Evolutionary conservation across 176 grass and related monocot genomes (phyloP).

Genomic region (Avena insularis): DNA sequence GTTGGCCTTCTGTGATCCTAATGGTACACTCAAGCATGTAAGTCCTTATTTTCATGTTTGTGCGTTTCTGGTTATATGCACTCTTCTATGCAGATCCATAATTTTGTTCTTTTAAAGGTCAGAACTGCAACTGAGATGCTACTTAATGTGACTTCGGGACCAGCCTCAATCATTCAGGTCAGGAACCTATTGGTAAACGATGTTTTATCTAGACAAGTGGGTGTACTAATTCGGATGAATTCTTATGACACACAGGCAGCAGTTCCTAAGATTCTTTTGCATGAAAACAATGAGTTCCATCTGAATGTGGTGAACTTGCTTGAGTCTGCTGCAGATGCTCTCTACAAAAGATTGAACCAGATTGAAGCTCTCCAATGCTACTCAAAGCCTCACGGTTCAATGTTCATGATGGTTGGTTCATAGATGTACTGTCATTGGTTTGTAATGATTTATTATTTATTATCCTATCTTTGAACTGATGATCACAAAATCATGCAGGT

Average conservation of each 20-base stretch:
- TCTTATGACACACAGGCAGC: slow-evolving; percentile 55
- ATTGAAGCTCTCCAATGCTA: slow-evolving; percentile 73
- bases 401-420: slow-evolving; percentile 92
- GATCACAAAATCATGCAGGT: slow-evolving; percentile 55
- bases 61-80: background rate
- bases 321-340: slow-evolving; percentile 62
- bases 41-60: background rate
- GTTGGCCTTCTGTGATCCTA: slow-evolving; percentile 81
- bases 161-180: slow-evolving; percentile 86
- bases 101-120: slow-evolving; percentile 59
- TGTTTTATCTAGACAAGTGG: background rate
- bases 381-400: slow-evolving; percentile 79
- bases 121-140: slow-evolving; percentile 74
- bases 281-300: slow-evolving; percentile 70
- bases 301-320: slow-evolving; percentile 54
- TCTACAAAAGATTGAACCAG: slow-evolving; percentile 63
- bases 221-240: background rate
- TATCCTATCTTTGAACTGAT: background rate
- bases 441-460: background rate
- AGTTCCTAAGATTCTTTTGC: slow-evolving; percentile 66
- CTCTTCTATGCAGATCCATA: slow-evolving; percentile 22
- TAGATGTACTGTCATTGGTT: background rate
- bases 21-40: slow-evolving; percentile 65
- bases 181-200: background rate
- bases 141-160: slow-evolving; percentile 81